Percentiles rank a stretch among this genome's conserved stretches.
These are phyloP conservation scores for Pseudonitzschia multiseries DNA, from an alignment of 108 stramenopile species.

Conservation along the genomic window DNA sequence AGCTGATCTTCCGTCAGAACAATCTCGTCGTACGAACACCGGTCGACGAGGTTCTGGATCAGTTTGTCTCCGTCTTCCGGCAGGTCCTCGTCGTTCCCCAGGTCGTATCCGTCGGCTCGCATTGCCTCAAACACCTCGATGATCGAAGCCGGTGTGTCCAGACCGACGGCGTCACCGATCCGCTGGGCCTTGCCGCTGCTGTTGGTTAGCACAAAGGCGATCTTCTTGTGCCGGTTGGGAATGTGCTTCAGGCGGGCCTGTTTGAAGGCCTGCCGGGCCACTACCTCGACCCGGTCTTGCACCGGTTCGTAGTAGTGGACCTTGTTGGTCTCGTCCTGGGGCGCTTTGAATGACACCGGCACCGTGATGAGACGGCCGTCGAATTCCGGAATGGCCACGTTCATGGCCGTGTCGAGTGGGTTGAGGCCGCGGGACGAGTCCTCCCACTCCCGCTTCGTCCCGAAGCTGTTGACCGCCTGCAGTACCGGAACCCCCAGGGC, in stretches of 20 bases:
- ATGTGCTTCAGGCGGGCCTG: background rate
- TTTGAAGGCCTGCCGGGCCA: background rate
- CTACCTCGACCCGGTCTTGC: background rate
- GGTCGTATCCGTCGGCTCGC: slow-evolving; percentile 8
- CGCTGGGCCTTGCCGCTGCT: slow-evolving; percentile 16
- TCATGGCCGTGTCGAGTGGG: slow-evolving; percentile 15
- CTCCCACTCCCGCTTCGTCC: background rate
- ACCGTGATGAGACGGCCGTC: slow-evolving; percentile 9
- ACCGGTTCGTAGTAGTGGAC: slow-evolving; percentile 9
- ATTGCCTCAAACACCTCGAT: slow-evolving; percentile 13
- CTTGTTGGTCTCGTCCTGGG: slow-evolving; percentile 12
- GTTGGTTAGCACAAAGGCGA: slow-evolving; percentile 14
- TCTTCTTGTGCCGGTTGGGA: background rate
- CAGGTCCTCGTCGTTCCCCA: slow-evolving; percentile 5
- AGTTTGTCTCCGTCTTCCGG: background rate
- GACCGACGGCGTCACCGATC: slow-evolving; percentile 13
- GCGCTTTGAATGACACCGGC: slow-evolving; percentile 4
- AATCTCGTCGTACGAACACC: slow-evolving; percentile 14
- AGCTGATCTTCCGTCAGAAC: slow-evolving; percentile 12
- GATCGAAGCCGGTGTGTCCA: slow-evolving; percentile 3
- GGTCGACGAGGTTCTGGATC: slow-evolving; percentile 5
- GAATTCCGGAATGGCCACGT: slow-evolving; percentile 18
- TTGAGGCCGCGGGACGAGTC: slow-evolving; percentile 11
- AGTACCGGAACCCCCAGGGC: slow-evolving; percentile 8
- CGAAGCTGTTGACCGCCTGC: slow-evolving; percentile 1